Base-by-base conservation (phyloP, 345 rosid genomes). In the Clarkia xantiana region DNA sequence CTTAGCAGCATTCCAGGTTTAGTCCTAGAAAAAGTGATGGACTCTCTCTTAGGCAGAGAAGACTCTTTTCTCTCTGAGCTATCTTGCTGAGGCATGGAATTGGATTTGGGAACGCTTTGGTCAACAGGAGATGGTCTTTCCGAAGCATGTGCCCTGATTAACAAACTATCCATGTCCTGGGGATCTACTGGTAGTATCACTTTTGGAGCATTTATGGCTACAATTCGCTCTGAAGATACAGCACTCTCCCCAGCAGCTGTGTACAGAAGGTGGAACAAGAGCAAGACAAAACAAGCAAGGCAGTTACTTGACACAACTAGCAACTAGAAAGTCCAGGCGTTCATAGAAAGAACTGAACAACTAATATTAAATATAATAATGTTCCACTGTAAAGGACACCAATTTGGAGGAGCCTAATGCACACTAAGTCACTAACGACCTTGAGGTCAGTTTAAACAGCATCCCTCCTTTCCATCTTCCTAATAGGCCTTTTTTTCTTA, bases 1-100 rank as follows among this genome's bases (percentile, higher is more conserved):
- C 80, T 82, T 42, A 87, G 83, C 60, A 84, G 65, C 98, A 91
- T 82, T 20, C 98, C 96, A 1, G 94, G 93, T 57, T 69, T 86
- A 17, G 98, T 91, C 79, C 59, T 82, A 53, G 90, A 76, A 72
- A 84, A 86, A 47, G 94, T 69, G 63, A 91, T 72, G 52, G 80
- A 71, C 62, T 83, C 96, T 64, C 53, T 73, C 67, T 51, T 71
- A 23, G 82, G 61, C 59, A 64, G 65, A 16, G 65, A 57, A 42
- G 70, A 51, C 15, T 74, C 82, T 60, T 81, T 86, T 50, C 61
- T 78, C 18, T 56, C 53, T 9, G 70, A 71, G 70, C 46, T 69
- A 47, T 77, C 84, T 36, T 7, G 59, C 12, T 59, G 64, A 10
- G 84, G 80, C 18, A 47, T 56, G 40, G 54, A 3, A 12, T 56